phyloP scores from a whole-genome alignment of 23 red algal genomes.

The Gracilaria domingensis region DNA sequence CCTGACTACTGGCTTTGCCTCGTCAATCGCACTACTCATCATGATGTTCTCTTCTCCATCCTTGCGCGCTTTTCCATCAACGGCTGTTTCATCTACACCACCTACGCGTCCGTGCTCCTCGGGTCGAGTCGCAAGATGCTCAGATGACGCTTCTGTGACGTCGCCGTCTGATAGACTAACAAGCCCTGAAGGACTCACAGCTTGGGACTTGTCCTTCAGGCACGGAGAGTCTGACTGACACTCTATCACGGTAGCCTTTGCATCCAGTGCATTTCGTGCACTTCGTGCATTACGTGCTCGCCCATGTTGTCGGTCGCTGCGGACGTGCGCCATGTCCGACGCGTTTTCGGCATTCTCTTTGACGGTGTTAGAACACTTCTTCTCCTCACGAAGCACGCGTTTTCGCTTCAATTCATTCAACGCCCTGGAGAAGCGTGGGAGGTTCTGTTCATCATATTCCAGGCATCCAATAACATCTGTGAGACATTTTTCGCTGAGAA shows the following conservation, averaged over 20 bases:
- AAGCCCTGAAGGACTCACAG: neutral
- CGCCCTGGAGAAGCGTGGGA: conserved; percentile 8
- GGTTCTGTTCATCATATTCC: conserved; percentile 49
- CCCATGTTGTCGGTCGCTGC: neutral
- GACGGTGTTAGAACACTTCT: neutral
- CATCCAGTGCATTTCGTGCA: neutral
- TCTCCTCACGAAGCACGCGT: neutral
- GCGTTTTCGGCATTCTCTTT: neutral
- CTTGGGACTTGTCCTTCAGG: neutral
- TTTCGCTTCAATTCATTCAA: conserved; percentile 5
- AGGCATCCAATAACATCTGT: conserved; percentile 46
- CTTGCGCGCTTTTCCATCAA: neutral
- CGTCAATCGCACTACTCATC: neutral
- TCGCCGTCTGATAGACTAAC: neutral
- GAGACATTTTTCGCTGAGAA: conserved; percentile 37
- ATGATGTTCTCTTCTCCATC: neutral
- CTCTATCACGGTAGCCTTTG: neutral
- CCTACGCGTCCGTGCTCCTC: neutral
- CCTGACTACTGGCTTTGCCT: neutral
- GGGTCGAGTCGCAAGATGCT: neutral
- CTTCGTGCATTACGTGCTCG: too few relatives aligned
- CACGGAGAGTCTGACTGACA: neutral
- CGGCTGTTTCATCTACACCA: neutral
- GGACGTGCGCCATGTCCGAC: neutral
- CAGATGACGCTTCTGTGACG: conserved; percentile 11